These are phyloP conservation scores for Metschnikowia arizonensis DNA, from an alignment of 805 yeast species.

Conservation along the genomic window DNA sequence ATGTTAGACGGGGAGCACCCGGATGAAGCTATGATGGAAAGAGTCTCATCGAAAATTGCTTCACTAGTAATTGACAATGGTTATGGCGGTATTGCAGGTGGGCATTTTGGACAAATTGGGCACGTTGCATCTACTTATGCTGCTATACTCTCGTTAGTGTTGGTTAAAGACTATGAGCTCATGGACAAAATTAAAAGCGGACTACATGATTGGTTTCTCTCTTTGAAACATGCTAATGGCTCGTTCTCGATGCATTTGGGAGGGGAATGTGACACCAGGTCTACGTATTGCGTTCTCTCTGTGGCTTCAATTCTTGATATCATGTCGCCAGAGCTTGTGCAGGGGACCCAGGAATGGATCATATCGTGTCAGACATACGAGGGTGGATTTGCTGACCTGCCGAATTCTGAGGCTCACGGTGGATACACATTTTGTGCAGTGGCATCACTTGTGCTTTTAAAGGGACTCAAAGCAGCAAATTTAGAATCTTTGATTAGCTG, in stretches of 20 bases:
- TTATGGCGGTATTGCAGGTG: constrained; percentile 75
- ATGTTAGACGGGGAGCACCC: constrained; percentile 17
- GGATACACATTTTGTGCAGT: constrained; percentile 93
- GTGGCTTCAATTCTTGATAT: constrained; percentile 64
- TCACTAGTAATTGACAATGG: constrained; percentile 30
- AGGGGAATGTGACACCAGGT: constrained; percentile 85
- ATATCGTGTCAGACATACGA: constrained; percentile 79
- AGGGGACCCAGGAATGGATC: constrained; percentile 58
- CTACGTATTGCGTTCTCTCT: constrained; percentile 82
- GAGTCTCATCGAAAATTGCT: constrained; percentile 23
- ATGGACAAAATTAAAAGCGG: constrained; percentile 30
- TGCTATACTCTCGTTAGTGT: constrained; percentile 57
- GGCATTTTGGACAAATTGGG: constrained; percentile 66
- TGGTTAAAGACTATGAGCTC: constrained; percentile 39
- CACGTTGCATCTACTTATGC: constrained; percentile 88
- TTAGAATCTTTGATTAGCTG: constrained; percentile 55
- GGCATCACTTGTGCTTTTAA: constrained; percentile 51
- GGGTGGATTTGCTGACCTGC: constrained; percentile 90
- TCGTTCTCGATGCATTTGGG: constrained; percentile 68
- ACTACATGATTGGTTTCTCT: constrained; percentile 61
- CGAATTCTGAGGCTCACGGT: constrained; percentile 87
- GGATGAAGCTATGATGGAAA: constrained; percentile 4
- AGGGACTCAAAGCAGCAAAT: constrained; percentile 36
- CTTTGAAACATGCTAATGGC: constrained; percentile 65
- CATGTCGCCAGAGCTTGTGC: constrained; percentile 53